Base-by-base conservation (phyloP, 2,329 filamentous ascomycete species). In the Fusarium xyrophilum region DNA sequence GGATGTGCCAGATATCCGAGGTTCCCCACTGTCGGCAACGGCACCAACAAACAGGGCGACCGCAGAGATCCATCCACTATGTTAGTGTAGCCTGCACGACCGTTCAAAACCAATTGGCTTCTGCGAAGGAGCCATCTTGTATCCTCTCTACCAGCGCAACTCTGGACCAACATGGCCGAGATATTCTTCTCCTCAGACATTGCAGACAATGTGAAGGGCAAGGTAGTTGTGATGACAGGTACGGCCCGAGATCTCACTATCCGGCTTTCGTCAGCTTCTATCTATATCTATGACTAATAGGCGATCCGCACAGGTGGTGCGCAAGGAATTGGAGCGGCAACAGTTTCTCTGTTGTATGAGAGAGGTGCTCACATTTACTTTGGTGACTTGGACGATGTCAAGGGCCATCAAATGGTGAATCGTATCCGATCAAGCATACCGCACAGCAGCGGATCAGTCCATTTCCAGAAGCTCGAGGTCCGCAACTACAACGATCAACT, bases 171-270 rank as follows among this genome's bases (percentile, higher is more conserved):
- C 17, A 58, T 58, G 56, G n/a, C 56, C 3, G 56, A 58, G 25
- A 58, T 56, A 30, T 13, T 25, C 3, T 30, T 36, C 7, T 43
- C 23, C 3, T 25, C 48, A 4, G 25, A 43, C 0, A 32, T 58
- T 11, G 13, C 27, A 2, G n/a, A 56, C 3, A 17, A 36, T 30
- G 38, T 43, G 1, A 56, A 36, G 13, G 56, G 30, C 0, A 58
- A 43, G 8, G 50, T 58, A 5, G 56, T 58, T 11, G 30, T 58
- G 0, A 36, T 58, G 13, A 58, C 56, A 58, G 56, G 56, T 57
- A 42, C 6, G 8, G 4, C 8, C 15, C 4, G 19, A 6, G 1
- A 14, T 11, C 12, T 15, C 9, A 3, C 3, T 5, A 21, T 2
- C 7, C 2, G 23, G 6, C 1, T 3, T 6, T 27, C 1, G 5